These are phyloP conservation scores for Senna tora DNA, from an alignment of 306 rosid species.

Conservation along the genomic window DNA sequence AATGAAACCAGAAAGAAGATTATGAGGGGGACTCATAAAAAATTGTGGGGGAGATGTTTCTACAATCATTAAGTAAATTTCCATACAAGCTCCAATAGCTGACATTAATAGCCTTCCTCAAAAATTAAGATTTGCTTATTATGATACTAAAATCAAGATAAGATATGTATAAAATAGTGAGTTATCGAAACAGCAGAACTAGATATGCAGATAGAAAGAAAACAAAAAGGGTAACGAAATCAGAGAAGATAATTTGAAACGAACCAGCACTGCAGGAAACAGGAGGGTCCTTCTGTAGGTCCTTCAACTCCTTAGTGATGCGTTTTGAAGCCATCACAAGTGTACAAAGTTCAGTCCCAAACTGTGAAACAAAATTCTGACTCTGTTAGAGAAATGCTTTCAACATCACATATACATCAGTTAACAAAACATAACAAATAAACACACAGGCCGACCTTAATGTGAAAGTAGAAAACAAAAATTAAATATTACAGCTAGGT, in stretches of 20 bases:
- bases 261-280: slow-evolving; percentile 74
- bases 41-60: slow-evolving; percentile 8
- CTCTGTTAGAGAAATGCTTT: background rate
- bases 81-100: background rate
- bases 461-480: background rate
- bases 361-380: slow-evolving; percentile 3
- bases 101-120: background rate
- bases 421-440: background rate
- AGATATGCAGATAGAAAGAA: background rate
- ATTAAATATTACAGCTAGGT: background rate
- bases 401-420: background rate
- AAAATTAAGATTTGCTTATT: background rate
- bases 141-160: background rate
- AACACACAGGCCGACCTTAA: background rate
- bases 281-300: slow-evolving; percentile 71
- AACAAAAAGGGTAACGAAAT: background rate
- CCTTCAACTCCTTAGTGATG: slow-evolving; percentile 70
- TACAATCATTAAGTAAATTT: background rate
- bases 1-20: background rate
- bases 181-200: slow-evolving; percentile 12
- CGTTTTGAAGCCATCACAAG: slow-evolving; percentile 65
- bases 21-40: background rate
- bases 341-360: background rate
- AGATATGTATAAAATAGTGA: background rate
- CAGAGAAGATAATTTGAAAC: slow-evolving; percentile 25